These are phyloP conservation scores for Cyclotella distinguenda DNA, from an alignment of 108 stramenopile species.

Conservation along the genomic window DNA sequence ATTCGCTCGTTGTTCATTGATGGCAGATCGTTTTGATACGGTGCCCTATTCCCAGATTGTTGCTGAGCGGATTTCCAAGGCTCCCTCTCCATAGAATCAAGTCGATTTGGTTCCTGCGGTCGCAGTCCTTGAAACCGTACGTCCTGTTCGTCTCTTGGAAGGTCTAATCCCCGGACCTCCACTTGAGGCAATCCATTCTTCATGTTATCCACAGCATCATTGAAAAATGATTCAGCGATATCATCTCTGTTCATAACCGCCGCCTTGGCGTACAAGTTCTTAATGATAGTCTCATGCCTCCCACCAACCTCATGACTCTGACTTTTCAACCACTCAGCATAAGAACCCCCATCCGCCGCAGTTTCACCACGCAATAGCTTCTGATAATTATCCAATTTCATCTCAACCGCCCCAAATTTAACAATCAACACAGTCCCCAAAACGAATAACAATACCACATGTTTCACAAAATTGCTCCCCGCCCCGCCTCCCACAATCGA, in stretches of 20 bases:
- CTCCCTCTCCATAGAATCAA: too few species aligned
- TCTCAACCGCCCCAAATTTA: background rate
- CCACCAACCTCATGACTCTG: background rate
- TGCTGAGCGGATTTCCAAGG: too few species aligned
- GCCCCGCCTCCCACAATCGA: background rate
- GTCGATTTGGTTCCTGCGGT: too few species aligned
- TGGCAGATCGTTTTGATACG: too few species aligned
- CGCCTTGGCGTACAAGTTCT: too few species aligned
- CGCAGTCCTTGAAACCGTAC: too few species aligned
- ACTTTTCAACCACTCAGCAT: background rate
- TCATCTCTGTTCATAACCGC: background rate
- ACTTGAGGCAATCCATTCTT: slow-evolving; percentile 2
- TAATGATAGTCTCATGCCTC: background rate
- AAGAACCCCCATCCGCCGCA: background rate
- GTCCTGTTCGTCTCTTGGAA: too few species aligned
- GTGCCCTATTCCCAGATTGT: too few species aligned
- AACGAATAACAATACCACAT: background rate
- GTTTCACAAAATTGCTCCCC: background rate
- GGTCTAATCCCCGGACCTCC: too few species aligned
- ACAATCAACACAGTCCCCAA: background rate
- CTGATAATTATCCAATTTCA: background rate
- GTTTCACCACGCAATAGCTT: background rate
- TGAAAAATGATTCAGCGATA: slow-evolving; percentile 2
- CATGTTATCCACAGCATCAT: slow-evolving; percentile 1
- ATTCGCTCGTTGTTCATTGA: too few species aligned